A percentile compares a stretch with the other conserved stretches of the same genome.
Conservation (phyloP, 352 stramenopile species). For the Phytophthora capsici region DNA sequence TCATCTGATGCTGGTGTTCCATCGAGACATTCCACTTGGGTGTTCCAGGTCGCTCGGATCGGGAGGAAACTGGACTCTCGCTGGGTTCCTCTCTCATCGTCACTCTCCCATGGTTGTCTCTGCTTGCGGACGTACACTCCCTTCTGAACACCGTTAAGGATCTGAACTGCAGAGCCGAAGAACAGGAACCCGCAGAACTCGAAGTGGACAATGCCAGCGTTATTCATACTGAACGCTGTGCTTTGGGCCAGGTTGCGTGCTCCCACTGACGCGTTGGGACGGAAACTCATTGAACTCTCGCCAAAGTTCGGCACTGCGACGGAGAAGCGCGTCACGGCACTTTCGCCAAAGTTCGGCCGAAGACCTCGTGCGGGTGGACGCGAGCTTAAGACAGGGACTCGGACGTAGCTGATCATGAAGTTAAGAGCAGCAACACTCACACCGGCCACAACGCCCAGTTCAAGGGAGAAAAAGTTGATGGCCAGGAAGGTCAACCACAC, state of each 20-base stretch:
- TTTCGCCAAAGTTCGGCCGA: slow-evolving; percentile 38
- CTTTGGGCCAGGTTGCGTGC: slow-evolving; percentile 51
- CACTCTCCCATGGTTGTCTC: not conserved
- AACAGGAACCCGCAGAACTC: slow-evolving; percentile 85
- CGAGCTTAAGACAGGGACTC: slow-evolving; percentile 60
- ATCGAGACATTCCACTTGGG: slow-evolving; percentile 72
- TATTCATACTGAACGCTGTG: slow-evolving; percentile 56
- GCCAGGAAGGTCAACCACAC: slow-evolving; percentile 92
- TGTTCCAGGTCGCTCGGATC: slow-evolving; percentile 42
- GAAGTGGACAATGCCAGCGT: slow-evolving; percentile 66
- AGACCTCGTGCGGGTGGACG: slow-evolving; percentile 46
- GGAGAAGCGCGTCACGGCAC: slow-evolving; percentile 61
- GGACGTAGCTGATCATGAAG: slow-evolving; percentile 76
- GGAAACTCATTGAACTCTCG: slow-evolving; percentile 22
- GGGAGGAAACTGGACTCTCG: slow-evolving; percentile 44
- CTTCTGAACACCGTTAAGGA: slow-evolving; percentile 74
- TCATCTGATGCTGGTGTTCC: slow-evolving; percentile 45
- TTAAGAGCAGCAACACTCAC: slow-evolving; percentile 87
- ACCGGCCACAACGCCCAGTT: slow-evolving; percentile 94
- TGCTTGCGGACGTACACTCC: slow-evolving; percentile 61
- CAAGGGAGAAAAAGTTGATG: slow-evolving; percentile 94
- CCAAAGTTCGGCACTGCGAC: slow-evolving; percentile 49
- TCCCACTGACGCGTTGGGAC: slow-evolving; percentile 30
- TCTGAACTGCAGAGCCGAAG: slow-evolving; percentile 78
- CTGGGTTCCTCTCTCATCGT: slow-evolving; percentile 21